Conservation (phyloP, 2,329 filamentous ascomycete genomes). For the Scedosporium apiospermum region DNA sequence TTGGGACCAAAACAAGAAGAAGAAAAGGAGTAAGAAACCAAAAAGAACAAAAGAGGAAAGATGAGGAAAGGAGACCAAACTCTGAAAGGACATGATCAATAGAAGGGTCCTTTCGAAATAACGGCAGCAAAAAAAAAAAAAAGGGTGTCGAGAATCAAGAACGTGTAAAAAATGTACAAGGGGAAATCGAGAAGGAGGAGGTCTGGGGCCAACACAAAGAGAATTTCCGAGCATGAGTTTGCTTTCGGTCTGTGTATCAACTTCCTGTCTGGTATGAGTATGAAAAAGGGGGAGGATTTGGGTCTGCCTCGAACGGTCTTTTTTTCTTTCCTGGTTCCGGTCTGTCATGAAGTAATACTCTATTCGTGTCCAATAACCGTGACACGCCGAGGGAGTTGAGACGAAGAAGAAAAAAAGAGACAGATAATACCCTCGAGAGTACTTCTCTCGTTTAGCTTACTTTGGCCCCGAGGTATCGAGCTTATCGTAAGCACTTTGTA, state of each 20-base stretch:
- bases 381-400: not conserved
- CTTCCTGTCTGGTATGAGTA: too few relatives aligned
- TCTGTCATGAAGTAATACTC: not conserved
- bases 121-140: not conserved
- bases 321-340: not conserved
- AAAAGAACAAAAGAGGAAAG: slow-evolving; percentile 1
- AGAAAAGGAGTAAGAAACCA: slow-evolving; percentile 1
- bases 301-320: too few relatives aligned
- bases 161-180: too few relatives aligned
- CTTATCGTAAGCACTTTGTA: slow-evolving; percentile 48
- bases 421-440: too few relatives aligned
- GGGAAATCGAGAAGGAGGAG: too few relatives aligned
- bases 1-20: not conserved
- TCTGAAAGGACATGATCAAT: not conserved
- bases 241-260: too few relatives aligned
- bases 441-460: slow-evolving; percentile 14
- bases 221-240: too few relatives aligned
- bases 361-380: not conserved
- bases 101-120: not conserved
- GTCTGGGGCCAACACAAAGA: too few relatives aligned
- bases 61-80: not conserved
- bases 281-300: too few relatives aligned
- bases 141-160: too few relatives aligned
- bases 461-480: slow-evolving; percentile 40
- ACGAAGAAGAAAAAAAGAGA: not conserved